Base-by-base conservation (phyloP, 352 stramenopile species). In the Phytophthora tubulina region DNA sequence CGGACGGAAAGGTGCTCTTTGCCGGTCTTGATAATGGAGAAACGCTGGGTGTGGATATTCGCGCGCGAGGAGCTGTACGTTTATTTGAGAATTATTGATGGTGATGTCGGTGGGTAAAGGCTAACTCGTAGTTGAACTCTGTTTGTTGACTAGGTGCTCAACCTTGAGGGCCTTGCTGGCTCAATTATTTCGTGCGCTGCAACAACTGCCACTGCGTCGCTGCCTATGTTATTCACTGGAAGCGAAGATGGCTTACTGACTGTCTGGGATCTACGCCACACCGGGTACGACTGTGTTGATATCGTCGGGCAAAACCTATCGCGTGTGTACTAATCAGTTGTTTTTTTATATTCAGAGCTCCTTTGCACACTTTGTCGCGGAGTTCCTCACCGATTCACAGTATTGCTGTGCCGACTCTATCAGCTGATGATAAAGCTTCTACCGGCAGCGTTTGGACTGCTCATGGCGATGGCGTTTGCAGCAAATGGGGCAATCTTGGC, bases 21-120 rank as follows among this genome's bases (percentile, higher is more conserved):
- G 83, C 82, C 7, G 86, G 86, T 15, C 78, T 91, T 1, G 84
- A 91, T 27, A 88, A 84, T 30, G 81, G 85, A 32, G 76, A 88
- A 49, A 79, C 78, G 11, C 66, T 92, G 17, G 86, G 82, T 0
- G 79, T 94, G 32, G 86, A 94, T 62, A 63, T 92, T 27, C 84
- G 86, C 31, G 66, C 83, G 32, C 70, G 74, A 14, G 45, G 68
- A 30, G 69, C 75, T 48, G 79, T 89, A 76, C 31, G 61, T 17
- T 68, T 27, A 6, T 38, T 52, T 27, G 6, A 30, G 13, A 50
- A 17, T 50, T 50, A 31, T 1, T 27, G 21, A 27, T 27, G 21
- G 17, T 50, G 4, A n/a, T 41, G 57, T 31, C 6, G 17, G 10
- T 67, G 32, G 15, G 15, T 44, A 32, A 53, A 41, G 39, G 21